Base-by-base conservation (phyloP, 2,329 filamentous ascomycete genomes). In the Ophiostoma angusticollis region DNA sequence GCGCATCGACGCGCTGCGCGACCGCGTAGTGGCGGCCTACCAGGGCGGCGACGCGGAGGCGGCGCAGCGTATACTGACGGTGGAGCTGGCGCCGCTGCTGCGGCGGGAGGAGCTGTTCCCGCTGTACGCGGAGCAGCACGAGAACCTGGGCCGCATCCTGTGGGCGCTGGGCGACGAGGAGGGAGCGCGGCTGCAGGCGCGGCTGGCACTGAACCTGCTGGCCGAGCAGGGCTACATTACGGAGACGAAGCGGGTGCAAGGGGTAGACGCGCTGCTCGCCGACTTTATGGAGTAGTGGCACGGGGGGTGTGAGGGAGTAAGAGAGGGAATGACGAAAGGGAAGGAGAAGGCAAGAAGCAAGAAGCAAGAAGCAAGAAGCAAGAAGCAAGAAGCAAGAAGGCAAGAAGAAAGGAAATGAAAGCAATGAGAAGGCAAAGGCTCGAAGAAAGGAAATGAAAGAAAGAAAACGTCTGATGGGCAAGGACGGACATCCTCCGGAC, bases 71-170 rank as follows among this genome's bases (percentile, higher is more conserved):
- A 44, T 52, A n/a, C n/a, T n/a, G n/a, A 50, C 51, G 9, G 46
- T 47, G 9, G 52, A 57, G 43, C 43, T 54, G 5, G 35, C 56
- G 0, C 45, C 47, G 6, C 49, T 57, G 22, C 45, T 58, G 35
- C 46, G 45, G 4, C 35, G 37, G 8, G 57, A 59, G 33, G 51
- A 54, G 16, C 47, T 60, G 17, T 50, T 50, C 13, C 49, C 51
- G 9, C 44, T 57, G 35, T 53, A 53, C 35, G 44, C 50, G 4
- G 54, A 57, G 43, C 56, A 58, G 41, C 56, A 55, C 35, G 56
- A 58, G 41, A 52, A 56, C 37, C 43, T 60, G 29, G 57, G 53
- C 9, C 49, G 56, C 16, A 47, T 59, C 6, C 57, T 53, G 42
- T 57, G 48, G 48, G 52, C 53, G 31, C 43, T 54, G 18, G 41